Evolutionary conservation across 805 yeast genomes (phyloP).

Genomic region (Candida gorgasii): DNA sequence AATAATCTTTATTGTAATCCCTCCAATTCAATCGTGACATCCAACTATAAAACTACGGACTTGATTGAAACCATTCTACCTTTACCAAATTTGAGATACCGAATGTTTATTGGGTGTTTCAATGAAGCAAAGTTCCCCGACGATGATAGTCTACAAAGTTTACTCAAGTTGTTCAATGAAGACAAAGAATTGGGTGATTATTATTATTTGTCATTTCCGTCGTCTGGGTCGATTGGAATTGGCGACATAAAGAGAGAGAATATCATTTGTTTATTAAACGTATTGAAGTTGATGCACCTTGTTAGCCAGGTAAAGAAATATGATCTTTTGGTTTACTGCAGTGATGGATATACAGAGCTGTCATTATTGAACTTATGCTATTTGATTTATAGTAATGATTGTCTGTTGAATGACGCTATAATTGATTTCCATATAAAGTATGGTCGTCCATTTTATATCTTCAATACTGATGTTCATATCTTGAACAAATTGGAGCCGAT

Average conservation of each 20-base stretch:
- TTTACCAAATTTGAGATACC: constrained; percentile 57
- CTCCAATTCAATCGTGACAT: constrained; percentile 48
- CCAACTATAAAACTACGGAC: constrained; percentile 25
- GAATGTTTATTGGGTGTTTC: constrained; percentile 56
- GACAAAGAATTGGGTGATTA: constrained; percentile 18
- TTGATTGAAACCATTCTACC: constrained; percentile 29
- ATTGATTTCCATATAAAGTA: constrained; percentile 59
- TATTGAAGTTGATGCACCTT: constrained; percentile 65
- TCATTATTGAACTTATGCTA: constrained; percentile 73
- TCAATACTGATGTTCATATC: constrained; percentile 70
- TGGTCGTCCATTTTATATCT: constrained; percentile 82
- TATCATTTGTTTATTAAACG: constrained; percentile 61
- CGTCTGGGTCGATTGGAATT: constrained; percentile 79
- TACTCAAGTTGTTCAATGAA: constrained; percentile 13
- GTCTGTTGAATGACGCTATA: constrained; percentile 63
- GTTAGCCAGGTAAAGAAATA: constrained; percentile 29
- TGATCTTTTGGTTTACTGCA: constrained; percentile 66
- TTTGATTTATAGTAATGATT: constrained; percentile 65
- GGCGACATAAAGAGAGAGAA: constrained; percentile 68
- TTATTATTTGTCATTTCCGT: constrained; percentile 63
- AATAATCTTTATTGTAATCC: constrained; percentile 46
- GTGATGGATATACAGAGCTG: constrained; percentile 92
- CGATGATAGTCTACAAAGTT: constrained; percentile 34
- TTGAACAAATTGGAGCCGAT: constrained; percentile 65
- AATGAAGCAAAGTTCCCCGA: constrained; percentile 60